phyloP scores from a whole-genome alignment of 2,329 filamentous ascomycete genomes.

The Taxawa tesnikishii region DNA sequence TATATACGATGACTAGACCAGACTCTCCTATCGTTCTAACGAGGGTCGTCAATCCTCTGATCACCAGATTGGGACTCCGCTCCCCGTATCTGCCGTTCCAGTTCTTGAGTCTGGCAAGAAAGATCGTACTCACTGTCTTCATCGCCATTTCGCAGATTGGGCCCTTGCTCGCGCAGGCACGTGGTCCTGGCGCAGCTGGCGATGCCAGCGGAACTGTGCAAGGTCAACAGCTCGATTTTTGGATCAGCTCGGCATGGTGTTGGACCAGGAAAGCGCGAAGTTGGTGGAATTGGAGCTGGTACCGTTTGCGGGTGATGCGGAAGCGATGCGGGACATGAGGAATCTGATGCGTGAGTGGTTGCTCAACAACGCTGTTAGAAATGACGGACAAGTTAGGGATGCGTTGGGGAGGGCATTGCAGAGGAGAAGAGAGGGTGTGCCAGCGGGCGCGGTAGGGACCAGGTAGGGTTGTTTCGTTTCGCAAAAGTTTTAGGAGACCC shows the following conservation, averaged over 20 bases:
- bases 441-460: slow-evolving; percentile 4
- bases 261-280: slow-evolving; percentile 58
- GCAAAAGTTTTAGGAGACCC: too few relatives aligned
- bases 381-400: slow-evolving; percentile 69
- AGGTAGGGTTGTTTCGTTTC: too few relatives aligned
- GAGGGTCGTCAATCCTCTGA: slow-evolving; percentile 35
- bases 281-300: slow-evolving; percentile 67
- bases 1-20: slow-evolving; percentile 44
- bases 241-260: slow-evolving; percentile 43
- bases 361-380: slow-evolving; percentile 71
- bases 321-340: slow-evolving; percentile 50
- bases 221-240: slow-evolving; percentile 50
- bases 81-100: slow-evolving; percentile 75
- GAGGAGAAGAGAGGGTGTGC: slow-evolving; percentile 15
- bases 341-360: slow-evolving; percentile 74
- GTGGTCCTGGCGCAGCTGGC: neutral
- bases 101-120: slow-evolving; percentile 61
- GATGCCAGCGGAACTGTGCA: slow-evolving; percentile 10
- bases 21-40: slow-evolving; percentile 30
- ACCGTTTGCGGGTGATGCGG: slow-evolving; percentile 65
- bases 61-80: slow-evolving; percentile 29
- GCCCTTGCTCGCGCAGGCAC: slow-evolving; percentile 43
- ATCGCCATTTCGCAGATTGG: slow-evolving; percentile 75
- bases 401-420: slow-evolving; percentile 59
- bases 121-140: slow-evolving; percentile 64